Evolutionary conservation across 345 rosid genomes (phyloP).

Genomic region (Rhodomyrtus tomentosa): DNA sequence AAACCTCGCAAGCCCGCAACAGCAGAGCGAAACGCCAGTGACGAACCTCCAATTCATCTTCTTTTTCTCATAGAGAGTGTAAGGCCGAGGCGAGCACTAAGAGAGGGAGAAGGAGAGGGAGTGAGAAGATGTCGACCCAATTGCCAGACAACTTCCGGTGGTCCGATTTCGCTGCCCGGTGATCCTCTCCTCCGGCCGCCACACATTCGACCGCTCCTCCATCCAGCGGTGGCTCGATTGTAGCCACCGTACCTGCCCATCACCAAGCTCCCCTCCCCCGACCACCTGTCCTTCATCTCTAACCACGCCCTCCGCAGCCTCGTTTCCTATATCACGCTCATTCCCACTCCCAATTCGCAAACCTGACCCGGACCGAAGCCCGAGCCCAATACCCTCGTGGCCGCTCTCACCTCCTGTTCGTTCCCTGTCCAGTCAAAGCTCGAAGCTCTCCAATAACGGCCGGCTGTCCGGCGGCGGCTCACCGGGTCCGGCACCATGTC

Average conservation of each 20-base stretch:
- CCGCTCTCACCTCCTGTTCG: slow-evolving; percentile 39
- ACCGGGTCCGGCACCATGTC: slow-evolving; percentile 80
- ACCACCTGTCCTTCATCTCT: slow-evolving; percentile 62
- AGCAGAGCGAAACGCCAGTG: neutral
- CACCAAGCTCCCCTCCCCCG: slow-evolving; percentile 63
- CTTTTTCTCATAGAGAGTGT: too few relatives aligned
- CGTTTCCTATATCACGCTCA: slow-evolving; percentile 49
- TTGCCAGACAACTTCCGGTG: slow-evolving; percentile 91
- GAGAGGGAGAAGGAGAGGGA: neutral
- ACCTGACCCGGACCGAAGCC: neutral
- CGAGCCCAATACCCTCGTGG: slow-evolving; percentile 41
- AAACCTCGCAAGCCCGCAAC: slow-evolving; percentile 1
- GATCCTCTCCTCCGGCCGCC: slow-evolving; percentile 88
- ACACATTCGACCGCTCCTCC: slow-evolving; percentile 86
- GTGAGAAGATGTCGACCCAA: slow-evolving; percentile 3
- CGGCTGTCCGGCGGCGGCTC: slow-evolving; percentile 54
- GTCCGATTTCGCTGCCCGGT: slow-evolving; percentile 97
- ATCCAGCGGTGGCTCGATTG: slow-evolving; percentile 88
- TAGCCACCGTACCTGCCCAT: slow-evolving; percentile 91
- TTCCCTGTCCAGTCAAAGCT: slow-evolving; percentile 36
- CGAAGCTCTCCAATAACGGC: slow-evolving; percentile 63
- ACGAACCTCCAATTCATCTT: too few relatives aligned
- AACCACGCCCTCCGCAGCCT: slow-evolving; percentile 79
- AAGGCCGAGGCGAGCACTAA: neutral
- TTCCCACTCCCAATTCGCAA: slow-evolving; percentile 11